Evolutionary conservation across 2,329 filamentous ascomycete genomes (phyloP).

Genomic region (Claviceps sp.): DNA sequence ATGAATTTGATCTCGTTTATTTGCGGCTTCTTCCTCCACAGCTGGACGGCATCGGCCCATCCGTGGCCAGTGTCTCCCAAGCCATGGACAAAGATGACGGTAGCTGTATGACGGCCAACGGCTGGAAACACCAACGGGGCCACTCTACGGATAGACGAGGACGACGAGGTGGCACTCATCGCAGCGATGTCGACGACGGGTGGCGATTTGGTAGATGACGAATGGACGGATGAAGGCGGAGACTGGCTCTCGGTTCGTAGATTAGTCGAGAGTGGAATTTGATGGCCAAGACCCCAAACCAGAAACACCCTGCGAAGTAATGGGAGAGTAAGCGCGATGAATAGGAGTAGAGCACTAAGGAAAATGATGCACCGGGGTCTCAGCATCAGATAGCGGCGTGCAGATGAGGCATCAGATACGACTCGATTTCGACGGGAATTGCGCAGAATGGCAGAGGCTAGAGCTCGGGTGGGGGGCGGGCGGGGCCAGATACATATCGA

Average conservation of each 20-base stretch:
- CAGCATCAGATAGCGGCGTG: neutral
- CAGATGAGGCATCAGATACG: neutral
- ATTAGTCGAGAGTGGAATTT: neutral
- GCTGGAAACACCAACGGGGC: constrained; percentile 62
- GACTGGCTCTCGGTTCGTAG: neutral
- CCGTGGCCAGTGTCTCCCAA: constrained; percentile 72
- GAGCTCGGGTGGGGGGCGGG: too few relatives aligned
- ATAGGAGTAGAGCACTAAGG: neutral
- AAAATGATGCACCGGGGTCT: neutral
- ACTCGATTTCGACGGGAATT: neutral
- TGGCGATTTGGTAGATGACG: neutral
- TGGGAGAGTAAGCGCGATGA: neutral
- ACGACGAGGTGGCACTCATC: constrained; percentile 8
- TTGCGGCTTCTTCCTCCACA: constrained; percentile 66
- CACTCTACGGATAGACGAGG: constrained; percentile 17
- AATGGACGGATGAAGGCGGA: neutral
- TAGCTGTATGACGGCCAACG: constrained; percentile 74
- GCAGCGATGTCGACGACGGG: neutral
- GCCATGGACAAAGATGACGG: constrained; percentile 88
- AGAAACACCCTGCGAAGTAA: neutral
- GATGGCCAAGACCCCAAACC: neutral
- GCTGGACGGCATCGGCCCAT: constrained; percentile 73
- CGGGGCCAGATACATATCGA: too few relatives aligned
- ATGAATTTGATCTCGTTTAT: constrained; percentile 89
- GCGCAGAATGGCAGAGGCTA: neutral